Evolutionary conservation across 345 rosid genomes (phyloP), one percentile per base, ranked within the genome.

Genomic region (Brassica nigra): DNA sequence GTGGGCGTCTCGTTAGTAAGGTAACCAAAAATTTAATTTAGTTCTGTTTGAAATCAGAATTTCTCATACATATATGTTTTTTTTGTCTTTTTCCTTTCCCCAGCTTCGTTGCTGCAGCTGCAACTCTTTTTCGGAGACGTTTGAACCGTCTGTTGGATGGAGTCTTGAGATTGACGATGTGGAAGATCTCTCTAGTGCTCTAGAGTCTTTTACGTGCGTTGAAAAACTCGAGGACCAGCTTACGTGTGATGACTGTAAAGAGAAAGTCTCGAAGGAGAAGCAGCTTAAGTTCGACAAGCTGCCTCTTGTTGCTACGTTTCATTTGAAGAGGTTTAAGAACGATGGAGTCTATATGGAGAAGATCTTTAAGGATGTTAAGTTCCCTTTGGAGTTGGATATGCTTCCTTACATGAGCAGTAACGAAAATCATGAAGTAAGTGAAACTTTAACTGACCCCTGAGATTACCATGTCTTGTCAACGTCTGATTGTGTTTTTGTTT

Each of bases 321-420:
- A 93, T 78, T 82, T 96, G 73, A 96, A 96, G 85, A 91, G 99
- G 81, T 96, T 96, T 86, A 93, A 92, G 83, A 86, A 75, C 54
- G 89, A 89, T 83, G 97, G 95, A 39, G 12, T 66, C 3, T 69
- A 18, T 74, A 83, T 93, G 80, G 89, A 87, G 82, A 96, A 96
- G 87, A 88, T 90, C 57, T 86, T 83, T 63, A 87, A 93, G 72
- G 94, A 86, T 55, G 88, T 96, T 10, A 64, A 77, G 34, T 90
- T 90, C 76, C 99, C 99, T 42, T 76, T 91, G 76, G 92, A 90
- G 86, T 78, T 96, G 79, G 97, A 93, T 85, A 81, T 96, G 86
- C 79, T 39, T 57, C 97, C 97, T 73, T 96, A 86, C 84, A 84
- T 84, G 79, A 81, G 55, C 72, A 54, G 31, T 71, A 67, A 78